phyloP scores from a whole-genome alignment of 2,329 filamentous ascomycete genomes.

The Fusarium siculi region DNA sequence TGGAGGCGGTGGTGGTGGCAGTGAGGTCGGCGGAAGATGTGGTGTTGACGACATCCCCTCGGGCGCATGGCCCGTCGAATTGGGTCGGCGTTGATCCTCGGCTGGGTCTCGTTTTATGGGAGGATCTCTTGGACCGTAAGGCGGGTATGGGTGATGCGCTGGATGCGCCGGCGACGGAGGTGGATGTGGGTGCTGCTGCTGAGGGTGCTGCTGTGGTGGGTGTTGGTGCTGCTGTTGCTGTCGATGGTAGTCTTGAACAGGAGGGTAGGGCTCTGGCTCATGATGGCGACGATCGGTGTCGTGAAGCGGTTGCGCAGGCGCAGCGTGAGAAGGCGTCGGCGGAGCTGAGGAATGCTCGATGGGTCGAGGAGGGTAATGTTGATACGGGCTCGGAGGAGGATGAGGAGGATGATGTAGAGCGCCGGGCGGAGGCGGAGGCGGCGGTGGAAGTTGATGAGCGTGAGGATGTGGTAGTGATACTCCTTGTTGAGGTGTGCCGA shows the following conservation, averaged over 20 bases:
- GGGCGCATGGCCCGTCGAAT: slow-evolving; percentile 60
- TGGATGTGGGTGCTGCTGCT: slow-evolving; percentile 35
- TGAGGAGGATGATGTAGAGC: slow-evolving; percentile 44
- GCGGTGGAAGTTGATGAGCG: slow-evolving; percentile 47
- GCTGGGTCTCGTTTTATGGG: slow-evolving; percentile 67
- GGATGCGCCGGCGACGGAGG: slow-evolving; percentile 54
- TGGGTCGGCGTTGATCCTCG: slow-evolving; percentile 64
- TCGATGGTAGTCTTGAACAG: slow-evolving; percentile 64
- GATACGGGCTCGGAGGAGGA: slow-evolving; percentile 52
- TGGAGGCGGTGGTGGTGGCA: slow-evolving; percentile 47
- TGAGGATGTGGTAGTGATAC: slow-evolving; percentile 56
- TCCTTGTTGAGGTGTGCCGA: slow-evolving; percentile 59
- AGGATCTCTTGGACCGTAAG: slow-evolving; percentile 61
- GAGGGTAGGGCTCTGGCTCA: slow-evolving; percentile 65
- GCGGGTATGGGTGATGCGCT: slow-evolving; percentile 55
- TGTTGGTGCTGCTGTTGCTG: slow-evolving; percentile 40
- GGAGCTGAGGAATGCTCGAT: slow-evolving; percentile 48
- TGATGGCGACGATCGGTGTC: slow-evolving; percentile 66
- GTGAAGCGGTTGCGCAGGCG: slow-evolving; percentile 48
- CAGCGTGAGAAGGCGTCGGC: slow-evolving; percentile 44
- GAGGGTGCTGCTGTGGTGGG: slow-evolving; percentile 22
- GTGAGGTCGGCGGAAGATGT: slow-evolving; percentile 47
- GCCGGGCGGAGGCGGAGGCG: slow-evolving; percentile 43
- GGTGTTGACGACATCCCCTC: slow-evolving; percentile 48
- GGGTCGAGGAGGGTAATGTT: slow-evolving; percentile 52